phyloP scores from a whole-genome alignment of 2,329 filamentous ascomycete species.

The Calonectria pseudoreteaudii region DNA sequence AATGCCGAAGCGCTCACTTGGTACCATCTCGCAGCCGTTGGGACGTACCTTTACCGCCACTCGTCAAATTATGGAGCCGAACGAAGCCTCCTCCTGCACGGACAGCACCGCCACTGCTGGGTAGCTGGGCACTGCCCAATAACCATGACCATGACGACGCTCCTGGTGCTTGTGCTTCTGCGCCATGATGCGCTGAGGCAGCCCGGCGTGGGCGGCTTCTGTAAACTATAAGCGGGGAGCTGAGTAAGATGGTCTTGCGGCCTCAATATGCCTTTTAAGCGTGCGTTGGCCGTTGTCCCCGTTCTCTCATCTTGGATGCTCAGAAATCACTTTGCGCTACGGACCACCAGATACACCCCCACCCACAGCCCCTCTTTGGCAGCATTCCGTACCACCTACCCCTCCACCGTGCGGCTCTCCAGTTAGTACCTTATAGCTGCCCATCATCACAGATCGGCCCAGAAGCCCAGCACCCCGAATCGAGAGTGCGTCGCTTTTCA shows the following conservation, averaged over 20 bases:
- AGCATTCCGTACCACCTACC: conserved; percentile 3
- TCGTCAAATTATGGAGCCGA: conserved; percentile 2
- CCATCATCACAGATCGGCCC: conserved; percentile 31
- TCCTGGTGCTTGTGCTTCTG: neutral
- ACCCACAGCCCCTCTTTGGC: conserved; percentile 5
- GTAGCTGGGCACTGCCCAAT: conserved; percentile 16
- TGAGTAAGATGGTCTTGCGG: conserved; percentile 23
- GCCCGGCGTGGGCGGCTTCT: neutral
- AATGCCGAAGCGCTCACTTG: neutral
- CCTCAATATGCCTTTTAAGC: neutral
- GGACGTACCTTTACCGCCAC: conserved; percentile 9
- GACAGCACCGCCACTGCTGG: conserved; percentile 15
- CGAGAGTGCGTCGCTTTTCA: conserved; percentile 15
- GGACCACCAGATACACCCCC: neutral
- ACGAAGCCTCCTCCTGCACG: conserved; percentile 16
- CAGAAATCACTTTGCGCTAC: neutral
- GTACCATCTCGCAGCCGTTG: neutral
- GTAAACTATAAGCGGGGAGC: conserved; percentile 16
- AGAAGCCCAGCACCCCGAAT: conserved; percentile 21
- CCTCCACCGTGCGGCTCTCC: conserved; percentile 1
- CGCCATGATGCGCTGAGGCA: conserved; percentile 16
- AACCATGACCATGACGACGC: conserved; percentile 22
- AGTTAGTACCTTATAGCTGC: conserved; percentile 1
- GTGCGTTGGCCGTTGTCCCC: neutral
- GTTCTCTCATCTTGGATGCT: neutral